phyloP scores from a whole-genome alignment of 2,329 filamentous ascomycete species.

The Lasiodiplodia sp. region DNA sequence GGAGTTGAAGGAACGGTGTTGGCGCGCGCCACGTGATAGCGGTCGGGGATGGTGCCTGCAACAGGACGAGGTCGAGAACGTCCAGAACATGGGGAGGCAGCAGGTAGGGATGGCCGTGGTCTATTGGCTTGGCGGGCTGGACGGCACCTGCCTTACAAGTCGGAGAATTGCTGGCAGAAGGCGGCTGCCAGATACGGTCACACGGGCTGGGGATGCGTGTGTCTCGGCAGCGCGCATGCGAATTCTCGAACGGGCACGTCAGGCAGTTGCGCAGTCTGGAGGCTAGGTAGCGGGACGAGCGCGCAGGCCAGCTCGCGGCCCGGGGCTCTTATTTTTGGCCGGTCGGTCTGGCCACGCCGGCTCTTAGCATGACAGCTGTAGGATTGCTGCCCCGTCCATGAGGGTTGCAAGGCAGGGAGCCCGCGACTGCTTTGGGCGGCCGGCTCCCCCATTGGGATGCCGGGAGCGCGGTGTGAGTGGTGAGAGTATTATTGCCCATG shows the following conservation, averaged over 20 bases:
- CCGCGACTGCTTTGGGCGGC: constrained; percentile 3
- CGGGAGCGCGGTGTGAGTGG: neutral
- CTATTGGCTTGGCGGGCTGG: constrained; percentile 25
- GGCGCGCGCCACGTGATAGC: constrained; percentile 8
- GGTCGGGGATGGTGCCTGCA: constrained; percentile 10
- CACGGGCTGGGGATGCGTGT: neutral
- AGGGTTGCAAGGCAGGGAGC: constrained; percentile 5
- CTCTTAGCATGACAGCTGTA: neutral
- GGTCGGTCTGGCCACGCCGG: constrained; percentile 7
- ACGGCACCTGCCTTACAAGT: neutral
- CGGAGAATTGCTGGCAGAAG: constrained; percentile 18
- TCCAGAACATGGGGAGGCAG: constrained; percentile 3
- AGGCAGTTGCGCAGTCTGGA: constrained; percentile 6
- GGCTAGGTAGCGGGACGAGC: constrained; percentile 14
- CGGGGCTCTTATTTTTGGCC: constrained; percentile 21
- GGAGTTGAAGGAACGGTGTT: neutral
- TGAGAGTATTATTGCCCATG: constrained; percentile 7
- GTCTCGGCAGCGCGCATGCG: constrained; percentile 23
- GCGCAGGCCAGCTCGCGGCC: constrained; percentile 5
- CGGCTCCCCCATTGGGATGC: neutral
- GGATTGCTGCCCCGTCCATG: neutral
- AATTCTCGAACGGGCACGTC: neutral
- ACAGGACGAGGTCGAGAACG: neutral
- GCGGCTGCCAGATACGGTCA: neutral
- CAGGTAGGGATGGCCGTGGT: constrained; percentile 10